These are phyloP conservation scores for Coemansia aciculifera DNA, from an alignment of 192 early-diverging fungal species.

Conservation along the genomic window DNA sequence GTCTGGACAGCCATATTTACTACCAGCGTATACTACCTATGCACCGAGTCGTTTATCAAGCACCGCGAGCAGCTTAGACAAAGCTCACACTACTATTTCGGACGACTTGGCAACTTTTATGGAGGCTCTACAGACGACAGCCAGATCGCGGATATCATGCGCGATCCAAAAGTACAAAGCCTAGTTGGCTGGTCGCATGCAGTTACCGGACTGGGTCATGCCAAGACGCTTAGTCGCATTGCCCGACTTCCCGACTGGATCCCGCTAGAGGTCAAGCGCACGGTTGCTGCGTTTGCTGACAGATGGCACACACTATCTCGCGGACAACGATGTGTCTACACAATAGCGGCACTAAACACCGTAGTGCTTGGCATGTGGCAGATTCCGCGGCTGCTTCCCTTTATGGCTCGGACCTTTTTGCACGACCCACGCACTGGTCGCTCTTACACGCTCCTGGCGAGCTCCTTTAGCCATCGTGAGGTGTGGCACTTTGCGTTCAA, in stretches of 20 bases:
- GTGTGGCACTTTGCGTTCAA: conserved; percentile 79
- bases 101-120: conserved; percentile 1
- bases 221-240: conserved; percentile 21
- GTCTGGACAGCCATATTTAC: conserved; percentile 42
- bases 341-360: conserved; percentile 69
- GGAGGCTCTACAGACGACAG: neutral
- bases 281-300: conserved; percentile 21
- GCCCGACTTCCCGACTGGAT: conserved; percentile 46
- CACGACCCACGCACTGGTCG: conserved; percentile 71
- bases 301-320: conserved; percentile 30
- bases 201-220: conserved; percentile 20
- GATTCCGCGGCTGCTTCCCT: conserved; percentile 60
- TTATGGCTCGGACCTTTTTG: conserved; percentile 77
- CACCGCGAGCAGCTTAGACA: conserved; percentile 7
- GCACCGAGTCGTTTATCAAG: conserved; percentile 17
- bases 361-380: conserved; percentile 80
- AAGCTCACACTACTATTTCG: neutral
- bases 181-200: conserved; percentile 29
- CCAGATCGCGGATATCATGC: conserved; percentile 25
- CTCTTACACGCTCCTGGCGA: conserved; percentile 77
- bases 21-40: conserved; percentile 27
- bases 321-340: conserved; percentile 37
- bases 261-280: conserved; percentile 37
- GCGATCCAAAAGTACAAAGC: conserved; percentile 20
- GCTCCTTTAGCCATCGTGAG: conserved; percentile 73